Evolutionary conservation across 2,329 filamentous ascomycete genomes (phyloP).

Genomic region (Penicillium italicum): DNA sequence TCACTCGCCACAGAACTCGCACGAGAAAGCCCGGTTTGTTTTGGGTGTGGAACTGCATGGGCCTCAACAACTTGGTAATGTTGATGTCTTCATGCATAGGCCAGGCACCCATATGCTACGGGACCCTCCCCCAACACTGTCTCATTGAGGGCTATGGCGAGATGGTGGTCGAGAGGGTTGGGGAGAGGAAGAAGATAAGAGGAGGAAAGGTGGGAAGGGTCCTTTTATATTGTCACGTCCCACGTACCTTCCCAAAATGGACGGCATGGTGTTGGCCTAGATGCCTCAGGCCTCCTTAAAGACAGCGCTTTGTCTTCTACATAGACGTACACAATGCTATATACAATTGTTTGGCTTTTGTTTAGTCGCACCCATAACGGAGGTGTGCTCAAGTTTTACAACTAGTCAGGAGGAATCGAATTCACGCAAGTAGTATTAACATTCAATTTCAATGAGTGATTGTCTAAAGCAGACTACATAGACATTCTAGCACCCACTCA

Average conservation of each 20-base stretch:
- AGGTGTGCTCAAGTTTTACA: not conserved
- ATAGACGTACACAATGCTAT: not conserved
- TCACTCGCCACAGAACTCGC: not conserved
- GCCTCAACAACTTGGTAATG: not conserved
- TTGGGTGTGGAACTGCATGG: not conserved
- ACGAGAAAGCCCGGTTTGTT: not conserved
- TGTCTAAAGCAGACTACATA: not conserved
- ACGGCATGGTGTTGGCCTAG: not conserved
- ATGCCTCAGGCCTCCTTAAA: not conserved
- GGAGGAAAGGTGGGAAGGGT: not conserved
- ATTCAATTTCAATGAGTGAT: not conserved
- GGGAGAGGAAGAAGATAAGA: not conserved
- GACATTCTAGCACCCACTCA: constrained; percentile 1
- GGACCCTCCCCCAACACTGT: not conserved
- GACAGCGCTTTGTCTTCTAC: not conserved
- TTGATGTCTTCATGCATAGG: not conserved
- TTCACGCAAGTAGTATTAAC: not conserved
- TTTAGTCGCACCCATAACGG: not conserved
- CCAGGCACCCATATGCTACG: not conserved
- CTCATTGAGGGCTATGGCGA: too few relatives aligned
- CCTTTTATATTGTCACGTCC: not conserved
- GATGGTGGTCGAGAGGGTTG: not conserved
- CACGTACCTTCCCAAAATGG: not conserved
- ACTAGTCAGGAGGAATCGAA: not conserved
- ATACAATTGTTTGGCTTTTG: not conserved